Evolutionary conservation across 1,284 basidiomycete genomes (phyloP).

Genomic region (Ustilago sp.): DNA sequence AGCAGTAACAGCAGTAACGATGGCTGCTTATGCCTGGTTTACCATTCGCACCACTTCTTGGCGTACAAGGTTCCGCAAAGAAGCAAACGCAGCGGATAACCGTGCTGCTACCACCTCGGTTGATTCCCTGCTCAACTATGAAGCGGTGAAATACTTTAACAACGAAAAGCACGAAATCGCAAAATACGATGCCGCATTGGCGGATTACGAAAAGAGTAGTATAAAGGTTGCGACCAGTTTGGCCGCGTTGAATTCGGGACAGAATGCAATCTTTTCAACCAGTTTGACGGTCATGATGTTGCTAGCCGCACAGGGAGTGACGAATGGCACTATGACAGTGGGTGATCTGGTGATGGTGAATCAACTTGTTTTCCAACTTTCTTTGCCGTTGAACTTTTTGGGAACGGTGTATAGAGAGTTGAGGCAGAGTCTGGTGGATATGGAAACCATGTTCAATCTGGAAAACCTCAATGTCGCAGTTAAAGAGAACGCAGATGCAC

Average conservation of each 20-base stretch:
- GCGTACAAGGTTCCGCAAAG: conserved; percentile 93
- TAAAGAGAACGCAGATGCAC: conserved; percentile 79
- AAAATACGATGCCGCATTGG: conserved; percentile 90
- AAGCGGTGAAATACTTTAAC: conserved; percentile 99
- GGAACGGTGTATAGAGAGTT: conserved; percentile 97
- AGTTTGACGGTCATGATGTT: conserved; percentile 96
- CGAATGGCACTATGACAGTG: conserved; percentile 95
- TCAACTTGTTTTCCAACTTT: conserved; percentile 98
- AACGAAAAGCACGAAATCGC: conserved; percentile 91
- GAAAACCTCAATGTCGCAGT: conserved; percentile 84
- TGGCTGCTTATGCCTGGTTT: conserved; percentile 95
- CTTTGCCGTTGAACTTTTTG: conserved; percentile 93
- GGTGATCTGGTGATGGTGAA: conserved; percentile 99
- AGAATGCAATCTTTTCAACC: conserved; percentile 93
- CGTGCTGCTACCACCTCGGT: conserved; percentile 92
- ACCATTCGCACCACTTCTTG: conserved; percentile 95
- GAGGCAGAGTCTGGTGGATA: conserved; percentile 92
- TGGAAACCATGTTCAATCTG: conserved; percentile 94
- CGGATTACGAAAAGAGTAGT: conserved; percentile 88
- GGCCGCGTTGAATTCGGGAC: conserved; percentile 92
- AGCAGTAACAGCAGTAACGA: conserved; percentile 84
- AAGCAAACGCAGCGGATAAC: conserved; percentile 96
- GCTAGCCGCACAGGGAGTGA: conserved; percentile 90
- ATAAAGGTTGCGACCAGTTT: conserved; percentile 95
- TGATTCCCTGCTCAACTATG: conserved; percentile 96